Base-by-base conservation (phyloP, 192 early-diverging fungal genomes). In the Umbelopsis ramanniana region DNA sequence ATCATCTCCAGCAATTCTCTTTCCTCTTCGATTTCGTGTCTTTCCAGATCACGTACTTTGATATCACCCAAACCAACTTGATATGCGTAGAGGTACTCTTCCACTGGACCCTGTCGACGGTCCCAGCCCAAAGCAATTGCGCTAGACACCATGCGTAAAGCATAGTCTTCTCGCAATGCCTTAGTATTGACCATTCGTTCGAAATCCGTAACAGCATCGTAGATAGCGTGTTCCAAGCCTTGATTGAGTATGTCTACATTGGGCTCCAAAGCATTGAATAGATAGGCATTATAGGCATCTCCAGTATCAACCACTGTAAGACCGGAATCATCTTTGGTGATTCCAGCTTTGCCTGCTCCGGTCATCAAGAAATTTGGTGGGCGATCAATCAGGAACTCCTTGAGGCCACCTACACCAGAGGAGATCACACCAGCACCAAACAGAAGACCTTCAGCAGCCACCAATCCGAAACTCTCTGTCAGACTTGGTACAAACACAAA, bases 391-490 rank as follows among this genome's bases (percentile, higher is more conserved):
- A 88, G 70, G 52, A 88, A 88, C 68, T 88, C 87, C 12, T 71
- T 71, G 14, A 88, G 69, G 7, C 83, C 87, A 38, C 87, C 87
- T 14, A 81, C 81, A 46, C 85, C 83, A 0, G 82, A 80, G 1
- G 83, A 85, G 35, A 88, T 79, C 6, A 88, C 76, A 26, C 83
- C 67, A 2, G 81, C 74, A 12, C 87, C 87, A 79, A 88, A 88
- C 10, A 86, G 70, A 17, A 88, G 72, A 5, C 87, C 87, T 68
- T 88, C 87, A 3, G 77, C 87, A 10, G 87, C 87, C 0, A 88
- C 81, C 1, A 86, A 74, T 0, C 87, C 85, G 76, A 86, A 88
- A 43, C 80, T 85, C 69, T 88, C 85, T 0, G 85, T 88, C 26
- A 84, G 22, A 4, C 83, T 85, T 0, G 87, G 87, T 8, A 88